Base-by-base conservation (phyloP, 805 yeast species). In the Wickerhamiella parazyma region DNA sequence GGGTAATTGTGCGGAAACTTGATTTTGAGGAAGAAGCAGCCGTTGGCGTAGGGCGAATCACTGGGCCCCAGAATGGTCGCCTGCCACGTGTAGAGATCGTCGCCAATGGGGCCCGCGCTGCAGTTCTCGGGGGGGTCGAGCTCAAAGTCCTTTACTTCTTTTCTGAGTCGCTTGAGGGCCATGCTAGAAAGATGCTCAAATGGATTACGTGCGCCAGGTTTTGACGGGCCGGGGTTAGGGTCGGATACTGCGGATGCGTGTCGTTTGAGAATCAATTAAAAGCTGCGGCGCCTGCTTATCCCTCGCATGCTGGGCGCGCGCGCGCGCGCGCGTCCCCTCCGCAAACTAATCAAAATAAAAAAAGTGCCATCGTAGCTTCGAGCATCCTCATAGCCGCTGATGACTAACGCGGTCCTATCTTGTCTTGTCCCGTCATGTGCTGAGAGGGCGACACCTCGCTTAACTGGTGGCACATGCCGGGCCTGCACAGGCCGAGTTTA, bases 1-100 rank as follows among this genome's bases (percentile, higher is more conserved):
- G 98, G 98, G 65, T 91, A 91, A 66, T 91, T 97, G 47, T 97
- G 87, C 62, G 98, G 98, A 81, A 91, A 91, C 64, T 86, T 94
- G 63, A 91, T 86, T 44, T 94, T 78, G 50, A 91, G 74, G 73
- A 91, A 91, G 66, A 91, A 91, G 36, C 89, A 95, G 58, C 97
- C 98, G 52, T 89, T 89, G 31, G 80, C 72, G 56, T 76, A 76
- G 48, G 83, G 71, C 38, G 95, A 83, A 67, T 91, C 97, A 54
- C 94, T 75, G 41, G 98, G 98, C 40, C 98, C 98, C 93, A 91
- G 85, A 63, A 91, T 91, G 36, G 97, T 87, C 34, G 97, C 98
- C 69, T 91, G 97, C 98, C 98, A 91, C 71, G 89, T 97, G 69
- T 81, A 91, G 60, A 89, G 70, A 65, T 89, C 98, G 57, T 91